Evolutionary conservation across 108 stramenopile species (phyloP).

Genomic region (Cyclotella choctawhatcheeana): DNA sequence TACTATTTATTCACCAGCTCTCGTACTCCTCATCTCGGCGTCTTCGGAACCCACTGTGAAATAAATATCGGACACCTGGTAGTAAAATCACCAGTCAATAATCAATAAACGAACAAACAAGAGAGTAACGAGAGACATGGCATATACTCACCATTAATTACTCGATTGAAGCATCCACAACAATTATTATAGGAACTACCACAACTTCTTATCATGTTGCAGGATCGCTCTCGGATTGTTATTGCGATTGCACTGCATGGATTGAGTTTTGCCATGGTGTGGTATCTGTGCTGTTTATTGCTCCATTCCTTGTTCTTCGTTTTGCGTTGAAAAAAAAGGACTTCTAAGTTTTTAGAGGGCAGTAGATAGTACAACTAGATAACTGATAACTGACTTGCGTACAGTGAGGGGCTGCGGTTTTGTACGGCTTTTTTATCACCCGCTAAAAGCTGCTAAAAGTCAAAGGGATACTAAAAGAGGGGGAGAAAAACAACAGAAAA

Average conservation of each 20-base stretch:
- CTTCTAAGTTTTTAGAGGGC: too few species aligned
- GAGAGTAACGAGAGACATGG: neutral
- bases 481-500: too few species aligned
- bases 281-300: too few species aligned
- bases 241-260: neutral
- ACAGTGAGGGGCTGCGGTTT: too few species aligned
- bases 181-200: constrained; percentile 12
- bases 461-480: too few species aligned
- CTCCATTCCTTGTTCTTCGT: too few species aligned
- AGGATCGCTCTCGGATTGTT: constrained; percentile 12
- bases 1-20: constrained; percentile 19
- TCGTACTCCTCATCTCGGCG: constrained; percentile 16
- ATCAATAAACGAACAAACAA: neutral
- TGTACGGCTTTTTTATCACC: too few species aligned
- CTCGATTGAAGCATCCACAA: constrained; percentile 25
- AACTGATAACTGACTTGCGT: too few species aligned
- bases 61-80: constrained; percentile 21
- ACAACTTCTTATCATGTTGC: constrained; percentile 18
- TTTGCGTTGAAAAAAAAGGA: too few species aligned
- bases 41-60: neutral
- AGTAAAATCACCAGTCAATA: neutral
- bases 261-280: constrained; percentile 10
- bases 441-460: too few species aligned
- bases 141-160: constrained; percentile 3
- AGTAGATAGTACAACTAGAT: too few species aligned